These are phyloP conservation scores for Xylaria bambusicola DNA, from an alignment of 495 filamentous ascomycete genomes.

Conservation along the genomic window DNA sequence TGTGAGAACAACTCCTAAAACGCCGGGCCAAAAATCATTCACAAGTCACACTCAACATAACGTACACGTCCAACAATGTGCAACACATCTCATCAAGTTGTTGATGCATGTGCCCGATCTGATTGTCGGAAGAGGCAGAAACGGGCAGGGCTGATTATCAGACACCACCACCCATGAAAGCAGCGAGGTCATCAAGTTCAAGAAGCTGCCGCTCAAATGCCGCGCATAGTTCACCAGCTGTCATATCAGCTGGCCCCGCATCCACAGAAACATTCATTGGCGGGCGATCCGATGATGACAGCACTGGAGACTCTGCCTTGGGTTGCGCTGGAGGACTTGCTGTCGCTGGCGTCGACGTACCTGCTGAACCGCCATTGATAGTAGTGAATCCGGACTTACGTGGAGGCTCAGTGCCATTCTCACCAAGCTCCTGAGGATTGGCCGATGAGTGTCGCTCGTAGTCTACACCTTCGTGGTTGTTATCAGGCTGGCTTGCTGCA, in stretches of 20 bases:
- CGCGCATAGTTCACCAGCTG: conserved; percentile 47
- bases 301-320: conserved; percentile 45
- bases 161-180: conserved; percentile 56
- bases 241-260: conserved; percentile 45
- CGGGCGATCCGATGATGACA: conserved; percentile 30
- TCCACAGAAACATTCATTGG: conserved; percentile 21
- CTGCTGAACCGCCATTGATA: conserved; percentile 51
- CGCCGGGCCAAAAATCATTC: conserved; percentile 8
- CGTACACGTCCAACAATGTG: conserved; percentile 3
- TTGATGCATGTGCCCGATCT: no score
- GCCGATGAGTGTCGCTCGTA: conserved; percentile 41
- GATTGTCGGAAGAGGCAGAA: conserved; percentile 11
- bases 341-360: conserved; percentile 43
- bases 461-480: conserved; percentile 48
- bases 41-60: background rate
- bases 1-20: conserved; percentile 6
- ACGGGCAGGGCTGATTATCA: conserved; percentile 24
- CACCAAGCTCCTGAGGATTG: conserved; percentile 29
- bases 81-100: background rate
- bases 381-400: conserved; percentile 51
- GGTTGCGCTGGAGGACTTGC: conserved; percentile 38
- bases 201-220: conserved; percentile 54
- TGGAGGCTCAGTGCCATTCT: conserved; percentile 46
- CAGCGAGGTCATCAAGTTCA: conserved; percentile 52
- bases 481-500: conserved; percentile 43